phyloP scores from a whole-genome alignment of 208 protist species.

The Leishmania aethiopica region DNA sequence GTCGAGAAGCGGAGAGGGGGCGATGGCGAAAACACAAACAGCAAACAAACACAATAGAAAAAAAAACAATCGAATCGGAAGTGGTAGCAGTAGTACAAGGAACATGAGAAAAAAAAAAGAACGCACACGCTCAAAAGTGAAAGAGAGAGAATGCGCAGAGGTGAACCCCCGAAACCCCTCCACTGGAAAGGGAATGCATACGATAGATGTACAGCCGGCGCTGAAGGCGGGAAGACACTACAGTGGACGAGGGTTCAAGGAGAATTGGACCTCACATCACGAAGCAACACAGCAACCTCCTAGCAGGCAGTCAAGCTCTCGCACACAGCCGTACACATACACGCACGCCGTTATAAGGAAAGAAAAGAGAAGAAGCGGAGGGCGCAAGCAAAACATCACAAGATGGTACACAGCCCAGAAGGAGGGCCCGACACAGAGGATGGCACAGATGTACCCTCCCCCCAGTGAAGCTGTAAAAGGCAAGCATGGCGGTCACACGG shows the following conservation, averaged over 20 bases:
- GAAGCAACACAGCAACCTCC: neutral
- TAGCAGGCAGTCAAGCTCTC: neutral
- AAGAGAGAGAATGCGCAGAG: neutral
- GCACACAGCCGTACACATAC: neutral
- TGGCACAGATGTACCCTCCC: neutral
- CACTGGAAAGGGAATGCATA: neutral
- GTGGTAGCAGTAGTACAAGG: neutral
- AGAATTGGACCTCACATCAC: neutral
- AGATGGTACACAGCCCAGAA: neutral
- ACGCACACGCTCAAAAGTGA: neutral
- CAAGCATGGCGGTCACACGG: neutral
- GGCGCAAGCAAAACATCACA: neutral
- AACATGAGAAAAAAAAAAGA: neutral
- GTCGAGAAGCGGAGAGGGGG: neutral
- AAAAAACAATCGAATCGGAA: neutral
- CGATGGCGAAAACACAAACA: neutral
- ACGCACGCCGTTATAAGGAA: neutral
- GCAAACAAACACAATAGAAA: neutral
- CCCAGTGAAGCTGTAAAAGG: neutral
- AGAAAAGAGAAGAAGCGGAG: neutral
- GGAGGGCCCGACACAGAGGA: neutral
- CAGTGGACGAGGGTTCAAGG: neutral
- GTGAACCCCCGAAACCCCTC: neutral
- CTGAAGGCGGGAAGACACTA: neutral
- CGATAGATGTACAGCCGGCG: neutral